phyloP scores from a whole-genome alignment of 169 alveolate species.

The Plasmodium inui region DNA sequence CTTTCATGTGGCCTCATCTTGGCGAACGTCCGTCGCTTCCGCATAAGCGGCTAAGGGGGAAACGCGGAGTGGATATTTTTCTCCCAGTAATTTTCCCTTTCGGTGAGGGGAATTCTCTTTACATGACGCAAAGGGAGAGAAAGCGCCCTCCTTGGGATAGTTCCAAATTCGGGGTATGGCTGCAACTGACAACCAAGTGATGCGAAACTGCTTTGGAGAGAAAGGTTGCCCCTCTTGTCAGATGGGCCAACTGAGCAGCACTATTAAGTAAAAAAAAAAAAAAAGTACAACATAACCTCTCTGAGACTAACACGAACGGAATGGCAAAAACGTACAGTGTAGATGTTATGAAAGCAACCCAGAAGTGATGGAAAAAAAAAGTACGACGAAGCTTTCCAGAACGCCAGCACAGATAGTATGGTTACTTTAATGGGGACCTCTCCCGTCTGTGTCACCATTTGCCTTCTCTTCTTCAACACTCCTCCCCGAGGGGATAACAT shows the following conservation, averaged over 20 bases:
- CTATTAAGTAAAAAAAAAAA: no score
- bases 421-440: background rate
- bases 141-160: background rate
- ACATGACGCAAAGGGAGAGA: background rate
- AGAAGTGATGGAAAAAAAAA: no score
- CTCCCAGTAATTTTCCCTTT: background rate
- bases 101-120: background rate
- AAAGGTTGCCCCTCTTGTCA: background rate
- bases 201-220: background rate
- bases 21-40: no score
- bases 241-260: background rate
- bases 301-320: background rate
- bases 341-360: no score
- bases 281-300: background rate
- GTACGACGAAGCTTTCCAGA: background rate
- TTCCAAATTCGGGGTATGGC: background rate
- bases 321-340: background rate
- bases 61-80: background rate
- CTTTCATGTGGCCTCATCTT: no score
- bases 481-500: background rate
- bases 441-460: background rate
- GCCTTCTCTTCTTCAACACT: background rate
- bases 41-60: background rate
- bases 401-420: background rate
- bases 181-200: background rate